Evolutionary conservation across 305 asterid genomes (phyloP).

Genomic region (Solanum chacoense): DNA sequence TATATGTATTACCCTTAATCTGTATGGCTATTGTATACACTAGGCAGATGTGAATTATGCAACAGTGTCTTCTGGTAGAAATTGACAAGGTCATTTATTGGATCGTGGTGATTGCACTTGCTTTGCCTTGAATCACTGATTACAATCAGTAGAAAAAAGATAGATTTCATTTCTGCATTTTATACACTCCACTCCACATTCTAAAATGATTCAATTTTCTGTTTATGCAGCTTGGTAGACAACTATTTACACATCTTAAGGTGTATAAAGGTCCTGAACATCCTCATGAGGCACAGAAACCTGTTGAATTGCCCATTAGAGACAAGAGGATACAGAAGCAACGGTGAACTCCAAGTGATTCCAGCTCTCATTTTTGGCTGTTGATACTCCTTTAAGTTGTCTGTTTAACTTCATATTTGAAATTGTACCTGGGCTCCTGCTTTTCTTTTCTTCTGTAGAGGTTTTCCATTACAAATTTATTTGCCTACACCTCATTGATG

Average conservation of each 20-base stretch:
- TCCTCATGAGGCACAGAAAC: constrained; percentile 92
- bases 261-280: constrained; percentile 86
- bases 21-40: neutral
- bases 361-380: neutral
- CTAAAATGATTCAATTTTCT: neutral
- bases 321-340: constrained; percentile 75
- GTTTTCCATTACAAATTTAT: neutral
- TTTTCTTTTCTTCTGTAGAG: neutral
- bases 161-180: neutral
- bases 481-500: neutral
- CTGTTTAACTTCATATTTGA: neutral
- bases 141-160: neutral
- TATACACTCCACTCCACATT: neutral
- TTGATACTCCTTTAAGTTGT: neutral
- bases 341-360: neutral
- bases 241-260: constrained; percentile 76
- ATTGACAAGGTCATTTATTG: neutral
- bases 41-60: neutral
- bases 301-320: constrained; percentile 65
- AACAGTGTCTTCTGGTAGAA: neutral
- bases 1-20: neutral
- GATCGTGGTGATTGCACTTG: neutral
- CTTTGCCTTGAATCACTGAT: neutral
- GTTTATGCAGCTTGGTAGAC: constrained; percentile 75
- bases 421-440: neutral